phyloP scores from a whole-genome alignment of 352 stramenopile species.

The Phytophthora litchii region DNA sequence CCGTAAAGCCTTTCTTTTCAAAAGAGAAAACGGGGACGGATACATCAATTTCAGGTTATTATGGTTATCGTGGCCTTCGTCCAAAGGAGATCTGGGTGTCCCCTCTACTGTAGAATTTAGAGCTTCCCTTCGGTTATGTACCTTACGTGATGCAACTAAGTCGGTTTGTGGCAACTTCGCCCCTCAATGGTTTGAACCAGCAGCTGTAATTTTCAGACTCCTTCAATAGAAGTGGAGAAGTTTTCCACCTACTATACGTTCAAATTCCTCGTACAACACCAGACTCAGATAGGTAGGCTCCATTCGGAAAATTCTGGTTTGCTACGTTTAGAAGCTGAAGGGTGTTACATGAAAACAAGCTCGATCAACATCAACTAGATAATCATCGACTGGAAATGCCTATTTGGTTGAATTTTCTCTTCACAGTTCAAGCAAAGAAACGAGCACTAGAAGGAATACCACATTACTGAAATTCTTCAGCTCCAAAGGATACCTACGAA shows the following conservation, averaged over 20 bases:
- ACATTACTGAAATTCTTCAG: not conserved
- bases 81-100: too few species aligned
- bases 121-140: too few species aligned
- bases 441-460: not conserved
- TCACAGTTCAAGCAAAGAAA: not conserved
- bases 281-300: too few species aligned
- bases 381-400: not conserved
- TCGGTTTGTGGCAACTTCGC: constrained; percentile 5
- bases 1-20: constrained; percentile 12
- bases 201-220: too few species aligned
- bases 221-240: not conserved
- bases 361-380: not conserved
- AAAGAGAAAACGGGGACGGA: not conserved
- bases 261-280: too few species aligned
- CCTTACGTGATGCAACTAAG: too few species aligned
- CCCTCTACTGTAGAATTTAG: too few species aligned
- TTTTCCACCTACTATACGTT: constrained; percentile 16
- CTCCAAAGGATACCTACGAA: not conserved
- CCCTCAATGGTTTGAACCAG: too few species aligned
- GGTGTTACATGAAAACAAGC: not conserved
- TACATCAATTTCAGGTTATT: not conserved
- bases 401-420: not conserved
- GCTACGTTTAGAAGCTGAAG: not conserved
- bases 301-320: too few species aligned
- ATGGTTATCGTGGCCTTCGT: constrained; percentile 12